A percentile compares a stretch with the other conserved stretches of the same genome.
Conservation (phyloP, 148 eudicot species). For the Dysphania ambrosioides region DNA sequence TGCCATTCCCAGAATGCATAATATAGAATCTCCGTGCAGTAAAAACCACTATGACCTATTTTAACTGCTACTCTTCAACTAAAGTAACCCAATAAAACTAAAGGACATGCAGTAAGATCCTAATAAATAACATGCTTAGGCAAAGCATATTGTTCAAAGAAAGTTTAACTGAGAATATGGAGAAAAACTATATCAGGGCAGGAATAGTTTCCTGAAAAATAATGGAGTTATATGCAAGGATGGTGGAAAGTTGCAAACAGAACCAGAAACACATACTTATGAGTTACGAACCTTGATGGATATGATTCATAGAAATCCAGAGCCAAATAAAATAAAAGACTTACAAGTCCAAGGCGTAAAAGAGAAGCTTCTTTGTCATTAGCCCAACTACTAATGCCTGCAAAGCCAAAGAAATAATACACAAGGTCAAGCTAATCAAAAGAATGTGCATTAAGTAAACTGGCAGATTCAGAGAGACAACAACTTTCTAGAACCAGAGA, state of each 20-base stretch:
- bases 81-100: background rate
- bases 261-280: background rate
- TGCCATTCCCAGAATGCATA: no score
- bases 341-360: slow-evolving; percentile 79
- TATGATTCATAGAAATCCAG: slow-evolving; percentile 6
- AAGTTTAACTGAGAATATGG: background rate
- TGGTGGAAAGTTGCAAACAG: background rate
- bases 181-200: background rate
- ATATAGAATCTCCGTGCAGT: no score
- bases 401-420: slow-evolving; percentile 12
- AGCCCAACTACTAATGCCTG: slow-evolving; percentile 56
- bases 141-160: background rate
- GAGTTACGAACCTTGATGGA: background rate
- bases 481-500: background rate
- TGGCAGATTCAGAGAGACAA: background rate
- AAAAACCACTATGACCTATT: no score
- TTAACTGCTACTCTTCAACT: background rate
- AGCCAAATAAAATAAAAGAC: slow-evolving; percentile 25
- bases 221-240: background rate
- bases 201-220: background rate
- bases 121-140: background rate
- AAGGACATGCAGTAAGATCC: background rate
- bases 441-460: background rate
- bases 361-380: slow-evolving; percentile 67
- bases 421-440: background rate